Percentiles rank a stretch among this genome's conserved stretches.
Conservation (phyloP, 1,284 basidiomycete genomes). For the Bjerkandera adusta region DNA sequence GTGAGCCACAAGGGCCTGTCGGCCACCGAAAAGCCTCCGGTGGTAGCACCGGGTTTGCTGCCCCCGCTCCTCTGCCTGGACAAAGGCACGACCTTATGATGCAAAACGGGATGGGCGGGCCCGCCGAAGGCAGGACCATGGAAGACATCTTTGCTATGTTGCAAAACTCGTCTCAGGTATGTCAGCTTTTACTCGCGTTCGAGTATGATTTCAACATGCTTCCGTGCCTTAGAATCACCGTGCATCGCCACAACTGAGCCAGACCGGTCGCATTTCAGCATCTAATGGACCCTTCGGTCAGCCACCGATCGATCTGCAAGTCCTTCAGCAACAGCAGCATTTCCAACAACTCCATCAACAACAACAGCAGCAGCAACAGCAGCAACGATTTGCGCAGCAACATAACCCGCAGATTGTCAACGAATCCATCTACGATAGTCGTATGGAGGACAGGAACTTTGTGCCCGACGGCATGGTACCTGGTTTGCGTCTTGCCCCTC, state of each 20-base stretch:
- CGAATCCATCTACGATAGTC: conserved; percentile 72
- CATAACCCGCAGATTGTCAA: too few relatives aligned
- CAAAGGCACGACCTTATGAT: conserved; percentile 45
- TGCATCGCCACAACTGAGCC: conserved; percentile 26
- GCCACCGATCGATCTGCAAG: conserved; percentile 27
- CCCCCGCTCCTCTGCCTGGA: conserved; percentile 42
- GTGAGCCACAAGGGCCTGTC: conserved; percentile 35
- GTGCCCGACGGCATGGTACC: conserved; percentile 83
- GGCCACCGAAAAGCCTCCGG: conserved; percentile 37
- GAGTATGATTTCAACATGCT: not conserved
- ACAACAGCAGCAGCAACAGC: conserved; percentile 34
- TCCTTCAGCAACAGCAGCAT: conserved; percentile 32
- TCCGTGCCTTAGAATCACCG: conserved; percentile 34
- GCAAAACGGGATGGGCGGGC: conserved; percentile 35
- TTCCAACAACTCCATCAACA: conserved; percentile 46
- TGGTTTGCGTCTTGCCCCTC: conserved; percentile 63
- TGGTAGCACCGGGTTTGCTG: conserved; percentile 33
- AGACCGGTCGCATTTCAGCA: conserved; percentile 24
- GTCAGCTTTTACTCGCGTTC: conserved; percentile 13
- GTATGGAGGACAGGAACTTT: conserved; percentile 71
- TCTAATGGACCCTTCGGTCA: conserved; percentile 29
- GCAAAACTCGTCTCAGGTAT: conserved; percentile 61
- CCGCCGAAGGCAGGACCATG: conserved; percentile 56
- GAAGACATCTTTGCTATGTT: conserved; percentile 77
- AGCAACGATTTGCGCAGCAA: conserved; percentile 49